Conservation (phyloP, 179 eudicot species). For the Amaranthus tricolor region DNA sequence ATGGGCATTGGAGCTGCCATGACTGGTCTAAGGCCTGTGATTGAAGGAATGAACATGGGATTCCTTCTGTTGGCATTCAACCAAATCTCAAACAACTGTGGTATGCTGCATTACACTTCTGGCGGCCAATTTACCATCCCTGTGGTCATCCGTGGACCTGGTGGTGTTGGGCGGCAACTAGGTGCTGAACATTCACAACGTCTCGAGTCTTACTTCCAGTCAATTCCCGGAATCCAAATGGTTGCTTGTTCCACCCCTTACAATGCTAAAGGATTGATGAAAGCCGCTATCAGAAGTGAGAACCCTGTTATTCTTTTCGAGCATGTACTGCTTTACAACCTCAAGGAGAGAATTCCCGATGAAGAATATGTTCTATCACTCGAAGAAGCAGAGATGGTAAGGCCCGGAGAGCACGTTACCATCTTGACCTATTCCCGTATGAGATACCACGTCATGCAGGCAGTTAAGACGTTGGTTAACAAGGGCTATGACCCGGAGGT, state of each 20-base stretch:
- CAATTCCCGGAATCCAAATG: slow-evolving; percentile 95
- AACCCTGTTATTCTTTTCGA: slow-evolving; percentile 91
- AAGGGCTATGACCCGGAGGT: slow-evolving; percentile 96
- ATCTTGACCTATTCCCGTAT: slow-evolving; percentile 87
- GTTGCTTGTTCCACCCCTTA: slow-evolving; percentile 97
- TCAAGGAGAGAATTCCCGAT: slow-evolving; percentile 83
- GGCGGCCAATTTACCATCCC: slow-evolving; percentile 97
- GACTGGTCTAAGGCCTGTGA: slow-evolving; percentile 88
- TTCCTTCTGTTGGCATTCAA: slow-evolving; percentile 95
- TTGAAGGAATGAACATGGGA: slow-evolving; percentile 98
- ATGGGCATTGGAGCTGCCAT: slow-evolving; percentile 97
- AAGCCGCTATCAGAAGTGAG: slow-evolving; percentile 91
- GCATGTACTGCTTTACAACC: slow-evolving; percentile 88
- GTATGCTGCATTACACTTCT: slow-evolving; percentile 98
- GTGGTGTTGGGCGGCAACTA: slow-evolving; percentile 94
- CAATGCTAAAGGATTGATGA: slow-evolving; percentile 94
- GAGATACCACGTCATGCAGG: slow-evolving; percentile 96
- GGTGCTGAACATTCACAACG: slow-evolving; percentile 97
- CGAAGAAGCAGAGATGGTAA: slow-evolving; percentile 96
- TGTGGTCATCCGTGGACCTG: slow-evolving; percentile 88
- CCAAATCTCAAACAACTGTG: slow-evolving; percentile 94
- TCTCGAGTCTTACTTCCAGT: slow-evolving; percentile 86
- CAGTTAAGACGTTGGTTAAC: slow-evolving; percentile 81
- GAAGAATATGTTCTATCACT: slow-evolving; percentile 75
- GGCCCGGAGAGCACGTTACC: slow-evolving; percentile 86